A percentile compares a stretch with the other conserved stretches of the same genome.
phyloP scores from a whole-genome alignment of 2,329 filamentous ascomycete genomes.

The Paecilomyces dactylethromorphus region DNA sequence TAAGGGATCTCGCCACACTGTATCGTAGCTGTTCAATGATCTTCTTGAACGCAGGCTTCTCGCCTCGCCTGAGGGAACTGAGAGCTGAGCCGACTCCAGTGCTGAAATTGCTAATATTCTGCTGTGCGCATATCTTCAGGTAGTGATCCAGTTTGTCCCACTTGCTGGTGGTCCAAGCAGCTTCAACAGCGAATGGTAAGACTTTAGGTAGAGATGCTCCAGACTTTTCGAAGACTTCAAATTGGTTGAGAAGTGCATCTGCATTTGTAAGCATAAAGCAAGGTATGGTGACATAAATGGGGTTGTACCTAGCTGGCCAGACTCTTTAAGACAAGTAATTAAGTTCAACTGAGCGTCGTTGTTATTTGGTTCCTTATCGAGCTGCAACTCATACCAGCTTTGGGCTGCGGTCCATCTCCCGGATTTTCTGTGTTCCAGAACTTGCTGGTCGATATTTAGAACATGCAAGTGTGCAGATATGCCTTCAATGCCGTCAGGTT shows the following conservation, averaged over 20 bases:
- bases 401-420: conserved; percentile 92
- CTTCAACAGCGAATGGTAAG: conserved; percentile 80
- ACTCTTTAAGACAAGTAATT: conserved; percentile 82
- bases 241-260: conserved; percentile 82
- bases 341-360: conserved; percentile 74
- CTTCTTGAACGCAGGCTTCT: conserved; percentile 47
- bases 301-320: conserved; percentile 78
- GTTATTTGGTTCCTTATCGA: conserved; percentile 72
- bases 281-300: not conserved
- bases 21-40: conserved; percentile 61
- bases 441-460: conserved; percentile 87
- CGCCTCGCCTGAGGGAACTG: conserved; percentile 51
- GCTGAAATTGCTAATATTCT: conserved; percentile 64
- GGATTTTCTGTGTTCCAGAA: conserved; percentile 85
- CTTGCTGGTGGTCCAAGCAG: conserved; percentile 81
- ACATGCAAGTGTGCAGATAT: conserved; percentile 82
- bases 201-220: conserved; percentile 53
- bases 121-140: conserved; percentile 34
- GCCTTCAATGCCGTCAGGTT: conserved; percentile 92
- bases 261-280: conserved; percentile 1
- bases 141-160: conserved; percentile 71
- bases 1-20: conserved; percentile 66
- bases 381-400: conserved; percentile 92
- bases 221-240: conserved; percentile 63
- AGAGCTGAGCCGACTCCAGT: conserved; percentile 67